Base-by-base conservation (phyloP, 768 basidiomycete species). In the Rhizopogon roseolus region DNA sequence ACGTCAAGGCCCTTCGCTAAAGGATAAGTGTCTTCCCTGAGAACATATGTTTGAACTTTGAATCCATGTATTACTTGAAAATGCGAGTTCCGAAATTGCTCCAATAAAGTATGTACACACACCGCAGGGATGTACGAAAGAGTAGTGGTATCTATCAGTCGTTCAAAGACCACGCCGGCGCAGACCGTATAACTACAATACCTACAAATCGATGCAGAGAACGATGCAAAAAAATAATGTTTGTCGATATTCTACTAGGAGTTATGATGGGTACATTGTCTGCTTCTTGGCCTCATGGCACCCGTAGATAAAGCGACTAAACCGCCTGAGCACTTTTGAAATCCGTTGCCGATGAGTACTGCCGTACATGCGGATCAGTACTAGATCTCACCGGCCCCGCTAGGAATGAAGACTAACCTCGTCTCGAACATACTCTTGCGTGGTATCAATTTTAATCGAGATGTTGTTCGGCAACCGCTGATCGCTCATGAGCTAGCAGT, bases 381-480 rank as follows among this genome's bases (percentile, higher is more conserved):
- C 34, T 48, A 36, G 32, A 48, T 48, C 52, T 7, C 29, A 22
- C 8, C 49, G 8, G 13, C 13, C 45, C 25, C 28, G 10, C 5
- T 6, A 52, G 52, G 16, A 14, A 32, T 28, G 3, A 38, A 8
- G 8, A n/a, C 66, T 49, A 19, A 68, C 68, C 55, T 60, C 66
- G 56, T 82, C 81, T 34, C 66, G 73, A 44, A 69, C 63, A 44
- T 71, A 73, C 53, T 84, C 82, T 28, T 81, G 74, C 39, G 74
- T 82, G 7, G 83, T 84, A 62, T 85, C 80, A 53, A 85, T 80
- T 67, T 82, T 81, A 69, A 86, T 84, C 34, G 82, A 80, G 57
- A 85, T 81, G 56, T 79, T 79, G 48, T 76, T 75, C 42, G 75
- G 74, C 58, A 43, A 1, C 4, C 46, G 56, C 66, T 61, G 28